phyloP scores from a whole-genome alignment of 2,329 filamentous ascomycete genomes.

The Fragosphaeria purpurea region DNA sequence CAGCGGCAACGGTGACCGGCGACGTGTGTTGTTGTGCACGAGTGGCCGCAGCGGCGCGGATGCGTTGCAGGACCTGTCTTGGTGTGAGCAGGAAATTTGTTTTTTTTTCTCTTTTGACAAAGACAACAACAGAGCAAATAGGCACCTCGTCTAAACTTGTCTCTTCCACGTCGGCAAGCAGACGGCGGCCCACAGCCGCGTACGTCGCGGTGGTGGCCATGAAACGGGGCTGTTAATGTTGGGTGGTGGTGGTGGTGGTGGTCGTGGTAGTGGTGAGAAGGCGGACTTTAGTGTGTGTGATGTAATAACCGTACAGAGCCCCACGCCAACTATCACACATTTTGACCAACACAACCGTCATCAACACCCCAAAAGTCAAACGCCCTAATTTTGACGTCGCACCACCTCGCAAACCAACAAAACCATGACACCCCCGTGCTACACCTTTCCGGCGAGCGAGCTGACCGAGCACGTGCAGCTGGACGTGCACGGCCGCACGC shows the following conservation, averaged over 20 bases:
- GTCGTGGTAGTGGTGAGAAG: neutral
- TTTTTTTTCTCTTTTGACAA: too few relatives aligned
- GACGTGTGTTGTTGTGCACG: neutral
- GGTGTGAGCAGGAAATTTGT: neutral
- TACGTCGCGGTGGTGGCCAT: constrained; percentile 2
- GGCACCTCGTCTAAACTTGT: constrained; percentile 49
- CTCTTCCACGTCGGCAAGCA: constrained; percentile 48
- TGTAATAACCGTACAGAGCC: too few relatives aligned
- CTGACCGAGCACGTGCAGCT: constrained; percentile 40
- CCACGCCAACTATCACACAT: too few relatives aligned
- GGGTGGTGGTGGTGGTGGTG: neutral
- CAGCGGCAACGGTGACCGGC: neutral
- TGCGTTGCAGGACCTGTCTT: constrained; percentile 3
- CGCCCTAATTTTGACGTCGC: too few relatives aligned
- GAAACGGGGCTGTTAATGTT: neutral
- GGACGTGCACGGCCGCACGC: constrained; percentile 37
- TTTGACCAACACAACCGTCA: too few relatives aligned
- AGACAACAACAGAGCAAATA: neutral
- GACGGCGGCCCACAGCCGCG: constrained; percentile 33
- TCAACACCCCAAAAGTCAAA: too few relatives aligned
- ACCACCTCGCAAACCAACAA: too few relatives aligned
- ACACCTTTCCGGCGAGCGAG: constrained; percentile 41
- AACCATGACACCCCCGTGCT: constrained; percentile 49
- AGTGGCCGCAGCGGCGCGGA: constrained; percentile 5
- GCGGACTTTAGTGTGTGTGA: too few relatives aligned